These are phyloP conservation scores for Gymnopilus dilepis DNA, from an alignment of 768 basidiomycete genomes.

Conservation along the genomic window DNA sequence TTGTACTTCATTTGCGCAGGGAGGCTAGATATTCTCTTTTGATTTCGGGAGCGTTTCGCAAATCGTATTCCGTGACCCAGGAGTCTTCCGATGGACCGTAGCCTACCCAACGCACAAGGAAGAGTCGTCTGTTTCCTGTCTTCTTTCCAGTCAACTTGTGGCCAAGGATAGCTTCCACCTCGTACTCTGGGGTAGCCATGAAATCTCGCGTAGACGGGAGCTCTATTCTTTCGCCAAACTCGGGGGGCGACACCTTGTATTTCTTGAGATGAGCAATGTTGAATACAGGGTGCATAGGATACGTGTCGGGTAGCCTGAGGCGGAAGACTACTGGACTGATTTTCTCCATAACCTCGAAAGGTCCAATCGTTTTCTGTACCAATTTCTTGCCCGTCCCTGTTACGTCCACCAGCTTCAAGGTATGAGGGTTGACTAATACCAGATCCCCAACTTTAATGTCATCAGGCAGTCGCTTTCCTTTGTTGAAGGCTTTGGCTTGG, in stretches of 20 bases:
- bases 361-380: conserved; percentile 19
- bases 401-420: conserved; percentile 26
- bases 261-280: conserved; percentile 30
- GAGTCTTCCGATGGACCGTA: conserved; percentile 1
- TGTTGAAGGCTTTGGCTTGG: conserved; percentile 17
- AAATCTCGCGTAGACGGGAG: conserved; percentile 4
- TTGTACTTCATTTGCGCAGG: no score
- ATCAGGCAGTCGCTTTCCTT: neutral
- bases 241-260: conserved; percentile 20
- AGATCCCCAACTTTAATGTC: conserved; percentile 20
- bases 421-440: conserved; percentile 33
- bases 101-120: neutral
- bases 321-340: conserved; percentile 27
- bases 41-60: conserved; percentile 12
- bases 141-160: conserved; percentile 11
- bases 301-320: conserved; percentile 21
- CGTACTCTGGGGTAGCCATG: conserved; percentile 19
- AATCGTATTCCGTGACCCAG: conserved; percentile 2
- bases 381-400: conserved; percentile 31
- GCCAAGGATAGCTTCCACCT: conserved; percentile 31
- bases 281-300: conserved; percentile 26
- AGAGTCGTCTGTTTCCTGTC: neutral
- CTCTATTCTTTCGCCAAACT: conserved; percentile 16
- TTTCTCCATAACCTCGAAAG: conserved; percentile 28
- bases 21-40: conserved; percentile 1